These are phyloP conservation scores for Purpureocillium takamizusanense DNA, from an alignment of 2,329 filamentous ascomycete species.

Conservation along the genomic window DNA sequence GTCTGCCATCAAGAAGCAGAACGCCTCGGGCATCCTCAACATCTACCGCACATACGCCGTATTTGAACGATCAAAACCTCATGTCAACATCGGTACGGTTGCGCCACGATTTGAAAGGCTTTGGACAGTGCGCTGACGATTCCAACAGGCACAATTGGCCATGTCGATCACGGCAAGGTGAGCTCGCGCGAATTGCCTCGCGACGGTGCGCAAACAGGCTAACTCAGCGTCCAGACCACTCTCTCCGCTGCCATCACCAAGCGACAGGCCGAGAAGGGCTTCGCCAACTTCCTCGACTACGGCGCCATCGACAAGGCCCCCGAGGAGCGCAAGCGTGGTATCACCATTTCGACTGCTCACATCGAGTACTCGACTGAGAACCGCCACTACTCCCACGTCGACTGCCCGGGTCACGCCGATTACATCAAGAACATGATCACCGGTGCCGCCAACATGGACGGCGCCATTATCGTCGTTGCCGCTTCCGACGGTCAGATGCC, in stretches of 20 bases:
- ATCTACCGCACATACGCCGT: conserved; percentile 56
- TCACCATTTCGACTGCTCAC: conserved; percentile 96
- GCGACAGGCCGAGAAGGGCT: conserved; percentile 88
- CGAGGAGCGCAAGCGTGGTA: conserved; percentile 99
- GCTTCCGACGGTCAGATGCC: conserved; percentile 99
- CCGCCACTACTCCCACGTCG: conserved; percentile 98
- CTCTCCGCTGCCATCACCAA: conserved; percentile 98
- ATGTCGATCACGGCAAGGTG: conserved; percentile 99
- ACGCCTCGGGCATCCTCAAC: conserved; percentile 55
- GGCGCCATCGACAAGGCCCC: conserved; percentile 97
- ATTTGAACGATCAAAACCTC: conserved; percentile 88
- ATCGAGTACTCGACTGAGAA: conserved; percentile 94
- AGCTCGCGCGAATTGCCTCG: not conserved
- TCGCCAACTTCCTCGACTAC: conserved; percentile 94
- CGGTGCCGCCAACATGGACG: conserved; percentile 98
- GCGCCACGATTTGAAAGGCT: not conserved
- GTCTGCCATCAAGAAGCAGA: conserved; percentile 54
- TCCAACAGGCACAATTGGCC: conserved; percentile 77
- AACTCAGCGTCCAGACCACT: conserved; percentile 63
- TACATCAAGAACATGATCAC: conserved; percentile 99
- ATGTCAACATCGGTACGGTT: conserved; percentile 89
- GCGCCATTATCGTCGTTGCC: conserved; percentile 96
- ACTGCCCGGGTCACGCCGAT: conserved; percentile 99
- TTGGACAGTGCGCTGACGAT: not conserved
- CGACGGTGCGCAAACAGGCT: not conserved